Evolutionary conservation across 179 eudicot species (phyloP).

Genomic region (Silene noctiflora): DNA sequence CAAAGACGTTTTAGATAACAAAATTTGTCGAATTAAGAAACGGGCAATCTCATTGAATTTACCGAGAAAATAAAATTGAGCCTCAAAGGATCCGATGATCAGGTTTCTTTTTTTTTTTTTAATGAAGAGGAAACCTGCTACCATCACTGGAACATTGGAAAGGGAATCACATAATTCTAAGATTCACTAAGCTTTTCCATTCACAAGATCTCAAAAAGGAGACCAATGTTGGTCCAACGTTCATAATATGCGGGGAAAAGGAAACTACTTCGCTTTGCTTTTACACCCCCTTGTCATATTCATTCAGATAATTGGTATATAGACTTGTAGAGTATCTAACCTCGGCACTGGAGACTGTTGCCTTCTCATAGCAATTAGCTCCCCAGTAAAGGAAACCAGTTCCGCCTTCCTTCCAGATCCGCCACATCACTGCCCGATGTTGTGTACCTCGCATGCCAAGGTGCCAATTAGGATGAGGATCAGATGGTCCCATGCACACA

Average conservation of each 20-base stretch:
- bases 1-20: too few relatives aligned
- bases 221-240: not conserved
- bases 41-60: too few relatives aligned
- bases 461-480: conserved; percentile 99
- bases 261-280: not conserved
- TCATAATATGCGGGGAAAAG: not conserved
- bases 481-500: conserved; percentile 97
- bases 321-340: conserved; percentile 26
- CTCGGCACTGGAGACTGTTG: conserved; percentile 94
- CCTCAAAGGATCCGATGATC: too few relatives aligned
- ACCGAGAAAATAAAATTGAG: too few relatives aligned
- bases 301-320: not conserved
- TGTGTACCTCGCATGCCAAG: conserved; percentile 98
- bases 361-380: conserved; percentile 95
- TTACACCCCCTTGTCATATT: conserved; percentile 3
- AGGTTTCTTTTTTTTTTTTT: too few relatives aligned
- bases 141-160: not conserved
- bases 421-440: conserved; percentile 99
- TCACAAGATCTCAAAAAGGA: not conserved
- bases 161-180: not conserved
- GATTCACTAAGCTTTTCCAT: not conserved
- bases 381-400: conserved; percentile 98
- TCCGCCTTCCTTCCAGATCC: conserved; percentile 98
- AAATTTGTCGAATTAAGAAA: too few relatives aligned
- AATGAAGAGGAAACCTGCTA: not conserved